Conservation (phyloP, 495 filamentous ascomycete species). For the Podospora anserina region DNA sequence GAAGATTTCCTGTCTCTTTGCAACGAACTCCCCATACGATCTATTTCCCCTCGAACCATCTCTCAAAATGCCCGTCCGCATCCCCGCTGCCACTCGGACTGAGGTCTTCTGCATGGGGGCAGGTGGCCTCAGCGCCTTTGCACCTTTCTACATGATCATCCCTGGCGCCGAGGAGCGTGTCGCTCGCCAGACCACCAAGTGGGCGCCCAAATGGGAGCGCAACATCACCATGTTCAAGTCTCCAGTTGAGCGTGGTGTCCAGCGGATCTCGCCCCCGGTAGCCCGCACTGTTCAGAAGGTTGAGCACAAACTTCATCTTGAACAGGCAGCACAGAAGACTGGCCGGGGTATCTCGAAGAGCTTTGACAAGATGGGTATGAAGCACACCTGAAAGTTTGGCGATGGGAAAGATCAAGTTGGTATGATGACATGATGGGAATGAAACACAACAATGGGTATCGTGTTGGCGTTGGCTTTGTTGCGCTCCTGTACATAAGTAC, state of each 20-base stretch:
- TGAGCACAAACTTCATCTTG: conserved; percentile 42
- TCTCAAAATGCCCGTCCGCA: conserved; percentile 46
- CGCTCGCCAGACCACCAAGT: conserved; percentile 41
- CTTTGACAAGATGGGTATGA: conserved; percentile 33
- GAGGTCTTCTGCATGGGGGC: conserved; percentile 44
- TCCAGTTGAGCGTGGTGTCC: conserved; percentile 43
- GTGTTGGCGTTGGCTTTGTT: conserved; percentile 1
- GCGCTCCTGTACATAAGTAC: background rate
- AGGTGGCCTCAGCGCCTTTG: conserved; percentile 43
- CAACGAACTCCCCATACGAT: background rate
- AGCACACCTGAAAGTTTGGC: conserved; percentile 15
- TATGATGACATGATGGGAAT: background rate
- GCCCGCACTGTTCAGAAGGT: conserved; percentile 40
- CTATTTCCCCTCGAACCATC: background rate
- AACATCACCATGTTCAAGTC: conserved; percentile 46
- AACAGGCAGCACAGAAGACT: conserved; percentile 43
- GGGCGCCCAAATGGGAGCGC: conserved; percentile 51
- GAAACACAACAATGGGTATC: background rate
- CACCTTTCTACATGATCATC: conserved; percentile 48
- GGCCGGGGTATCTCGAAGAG: conserved; percentile 42
- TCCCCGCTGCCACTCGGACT: conserved; percentile 39
- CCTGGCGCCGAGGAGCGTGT: conserved; percentile 47
- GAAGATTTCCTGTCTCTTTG: background rate
- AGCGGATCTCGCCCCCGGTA: conserved; percentile 41
- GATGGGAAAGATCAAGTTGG: background rate